These are phyloP conservation scores for Actinidia arguta DNA, from an alignment of 179 eudicot species.

Conservation along the genomic window DNA sequence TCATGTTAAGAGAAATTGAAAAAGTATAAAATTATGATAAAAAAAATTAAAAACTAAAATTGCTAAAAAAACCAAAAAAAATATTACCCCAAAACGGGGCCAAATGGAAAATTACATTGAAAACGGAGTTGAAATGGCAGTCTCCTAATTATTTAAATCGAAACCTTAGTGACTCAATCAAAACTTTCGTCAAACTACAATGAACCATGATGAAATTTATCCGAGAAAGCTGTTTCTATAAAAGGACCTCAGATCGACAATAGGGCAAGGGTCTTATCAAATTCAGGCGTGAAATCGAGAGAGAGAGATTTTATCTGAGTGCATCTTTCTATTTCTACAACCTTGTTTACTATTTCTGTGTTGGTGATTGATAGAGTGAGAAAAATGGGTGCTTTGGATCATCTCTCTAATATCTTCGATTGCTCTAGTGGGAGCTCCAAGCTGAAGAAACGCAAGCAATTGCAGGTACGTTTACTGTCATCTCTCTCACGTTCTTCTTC, in stretches of 20 bases:
- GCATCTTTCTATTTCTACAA: not conserved
- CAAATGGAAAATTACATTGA: no score
- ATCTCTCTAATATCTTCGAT: constrained; percentile 60
- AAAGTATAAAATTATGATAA: no score
- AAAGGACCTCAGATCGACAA: not conserved
- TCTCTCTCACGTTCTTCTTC: not conserved
- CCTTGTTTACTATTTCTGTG: not conserved
- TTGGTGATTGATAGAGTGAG: not conserved
- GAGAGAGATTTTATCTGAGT: not conserved
- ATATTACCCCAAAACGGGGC: no score
- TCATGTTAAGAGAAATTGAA: no score
- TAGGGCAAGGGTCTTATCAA: not conserved
- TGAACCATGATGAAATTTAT: no score
- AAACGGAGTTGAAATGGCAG: no score
- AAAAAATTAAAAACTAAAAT: no score
- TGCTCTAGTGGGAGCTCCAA: constrained; percentile 45
- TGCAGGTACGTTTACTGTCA: constrained; percentile 49
- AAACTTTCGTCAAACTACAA: no score
- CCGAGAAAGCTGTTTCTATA: not conserved
- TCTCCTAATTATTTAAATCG: no score
- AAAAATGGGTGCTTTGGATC: constrained; percentile 73
- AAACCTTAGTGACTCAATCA: no score
- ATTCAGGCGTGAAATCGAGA: not conserved
- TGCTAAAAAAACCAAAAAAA: no score
- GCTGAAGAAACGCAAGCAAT: constrained; percentile 52